Evolutionary conservation across 2,329 filamentous ascomycete species (phyloP).

Genomic region (Colletotrichum sp.): DNA sequence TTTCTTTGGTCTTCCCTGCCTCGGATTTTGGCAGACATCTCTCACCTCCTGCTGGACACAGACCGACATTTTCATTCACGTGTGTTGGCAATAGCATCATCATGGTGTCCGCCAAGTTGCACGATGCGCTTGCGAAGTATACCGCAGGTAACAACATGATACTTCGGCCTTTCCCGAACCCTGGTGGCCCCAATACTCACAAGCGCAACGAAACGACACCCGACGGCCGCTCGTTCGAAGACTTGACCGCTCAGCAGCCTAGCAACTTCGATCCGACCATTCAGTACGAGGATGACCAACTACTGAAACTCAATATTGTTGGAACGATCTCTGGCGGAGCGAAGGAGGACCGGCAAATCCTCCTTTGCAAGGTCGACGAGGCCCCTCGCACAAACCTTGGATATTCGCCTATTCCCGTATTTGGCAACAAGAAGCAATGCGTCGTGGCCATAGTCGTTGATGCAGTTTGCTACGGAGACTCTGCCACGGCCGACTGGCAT

Average conservation of each 20-base stretch:
- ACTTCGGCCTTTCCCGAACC: neutral
- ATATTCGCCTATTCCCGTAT: neutral
- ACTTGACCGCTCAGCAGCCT: neutral
- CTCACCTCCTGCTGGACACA: no score
- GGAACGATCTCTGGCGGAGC: neutral
- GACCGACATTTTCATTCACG: no score
- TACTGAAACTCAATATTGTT: neutral
- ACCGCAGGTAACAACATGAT: neutral
- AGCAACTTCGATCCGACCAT: neutral
- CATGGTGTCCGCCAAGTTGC: neutral
- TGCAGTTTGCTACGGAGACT: neutral
- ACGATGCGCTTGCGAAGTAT: neutral
- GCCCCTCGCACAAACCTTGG: neutral
- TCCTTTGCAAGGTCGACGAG: neutral
- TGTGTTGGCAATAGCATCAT: neutral
- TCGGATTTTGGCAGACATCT: no score
- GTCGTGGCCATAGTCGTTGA: neutral
- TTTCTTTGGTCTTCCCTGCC: neutral
- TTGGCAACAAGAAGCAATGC: neutral
- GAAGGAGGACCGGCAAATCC: neutral
- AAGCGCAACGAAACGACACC: neutral
- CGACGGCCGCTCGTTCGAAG: neutral
- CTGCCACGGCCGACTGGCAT: rapidly evolving
- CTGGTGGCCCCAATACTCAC: no score
- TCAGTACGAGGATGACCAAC: neutral